These are phyloP conservation scores for Chiua virens DNA, from an alignment of 768 basidiomycete genomes.

Conservation along the genomic window DNA sequence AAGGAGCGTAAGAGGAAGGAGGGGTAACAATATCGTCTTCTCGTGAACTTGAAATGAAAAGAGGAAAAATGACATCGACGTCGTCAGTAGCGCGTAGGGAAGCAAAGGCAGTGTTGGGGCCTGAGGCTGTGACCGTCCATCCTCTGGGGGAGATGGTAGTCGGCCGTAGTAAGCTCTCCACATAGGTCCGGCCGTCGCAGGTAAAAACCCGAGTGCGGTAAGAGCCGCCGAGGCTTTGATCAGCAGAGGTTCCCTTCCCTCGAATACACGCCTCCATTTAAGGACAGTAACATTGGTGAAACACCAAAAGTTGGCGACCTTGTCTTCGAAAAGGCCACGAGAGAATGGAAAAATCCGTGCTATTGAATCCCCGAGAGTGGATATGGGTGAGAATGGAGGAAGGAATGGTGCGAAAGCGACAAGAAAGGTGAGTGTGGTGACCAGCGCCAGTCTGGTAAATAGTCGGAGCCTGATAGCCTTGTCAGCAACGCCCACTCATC, in stretches of 20 bases:
- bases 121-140: constrained; percentile 20
- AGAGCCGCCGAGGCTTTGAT: constrained; percentile 64
- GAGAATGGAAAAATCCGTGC: constrained; percentile 90
- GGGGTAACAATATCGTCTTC: constrained; percentile 84
- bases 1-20: constrained; percentile 81
- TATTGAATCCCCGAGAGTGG: constrained; percentile 60
- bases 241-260: constrained; percentile 47
- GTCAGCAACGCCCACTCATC: constrained; percentile 3
- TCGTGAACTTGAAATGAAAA: constrained; percentile 98
- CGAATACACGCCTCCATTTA: constrained; percentile 66
- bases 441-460: constrained; percentile 64
- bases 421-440: constrained; percentile 62
- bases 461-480: constrained; percentile 38
- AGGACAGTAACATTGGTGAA: constrained; percentile 77
- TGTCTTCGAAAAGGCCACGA: constrained; percentile 91
- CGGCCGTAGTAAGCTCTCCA: constrained; percentile 37
- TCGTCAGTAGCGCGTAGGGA: constrained; percentile 76
- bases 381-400: constrained; percentile 56
- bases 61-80: constrained; percentile 90
- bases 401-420: constrained; percentile 81
- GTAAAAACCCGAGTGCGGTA: constrained; percentile 72
- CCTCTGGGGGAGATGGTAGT: not conserved
- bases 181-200: constrained; percentile 50
- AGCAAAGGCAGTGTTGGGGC: constrained; percentile 66
- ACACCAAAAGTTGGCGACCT: constrained; percentile 98